phyloP scores from a whole-genome alignment of 1,139 yeast genomes.

The Geotrichum citri-aurantii region DNA sequence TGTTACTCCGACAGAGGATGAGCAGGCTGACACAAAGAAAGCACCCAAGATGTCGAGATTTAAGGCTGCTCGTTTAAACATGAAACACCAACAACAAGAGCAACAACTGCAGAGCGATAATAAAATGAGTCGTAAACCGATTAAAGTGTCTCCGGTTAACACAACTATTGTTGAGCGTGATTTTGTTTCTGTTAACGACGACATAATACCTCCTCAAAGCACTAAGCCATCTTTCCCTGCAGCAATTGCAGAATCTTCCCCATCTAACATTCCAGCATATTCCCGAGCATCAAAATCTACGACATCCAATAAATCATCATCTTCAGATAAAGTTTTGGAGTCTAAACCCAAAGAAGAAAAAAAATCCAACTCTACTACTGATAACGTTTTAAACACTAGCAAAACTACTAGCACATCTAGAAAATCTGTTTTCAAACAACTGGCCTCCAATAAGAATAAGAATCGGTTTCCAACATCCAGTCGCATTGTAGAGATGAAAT shows the following conservation, averaged over 20 bases:
- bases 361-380: background rate
- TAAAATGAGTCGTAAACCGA: background rate
- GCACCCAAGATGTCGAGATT: constrained; percentile 30
- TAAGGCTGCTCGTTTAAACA: constrained; percentile 26
- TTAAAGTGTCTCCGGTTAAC: background rate
- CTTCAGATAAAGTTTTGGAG: background rate
- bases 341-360: background rate
- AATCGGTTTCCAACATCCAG: constrained; percentile 3
- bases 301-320: background rate
- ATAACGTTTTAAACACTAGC: background rate
- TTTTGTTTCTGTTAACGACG: background rate
- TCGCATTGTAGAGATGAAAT: constrained; percentile 13
- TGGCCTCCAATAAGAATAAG: background rate
- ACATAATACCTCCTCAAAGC: background rate
- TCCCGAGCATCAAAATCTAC: background rate
- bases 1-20: background rate
- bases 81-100: background rate
- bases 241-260: background rate
- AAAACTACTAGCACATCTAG: background rate
- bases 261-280: background rate
- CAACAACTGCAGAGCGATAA: background rate
- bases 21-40: background rate
- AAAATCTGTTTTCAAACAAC: background rate
- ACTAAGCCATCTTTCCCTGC: background rate
- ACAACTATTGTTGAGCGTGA: background rate